Base-by-base conservation (phyloP, 805 yeast genomes). In the Sugiyamaella marilandica region DNA sequence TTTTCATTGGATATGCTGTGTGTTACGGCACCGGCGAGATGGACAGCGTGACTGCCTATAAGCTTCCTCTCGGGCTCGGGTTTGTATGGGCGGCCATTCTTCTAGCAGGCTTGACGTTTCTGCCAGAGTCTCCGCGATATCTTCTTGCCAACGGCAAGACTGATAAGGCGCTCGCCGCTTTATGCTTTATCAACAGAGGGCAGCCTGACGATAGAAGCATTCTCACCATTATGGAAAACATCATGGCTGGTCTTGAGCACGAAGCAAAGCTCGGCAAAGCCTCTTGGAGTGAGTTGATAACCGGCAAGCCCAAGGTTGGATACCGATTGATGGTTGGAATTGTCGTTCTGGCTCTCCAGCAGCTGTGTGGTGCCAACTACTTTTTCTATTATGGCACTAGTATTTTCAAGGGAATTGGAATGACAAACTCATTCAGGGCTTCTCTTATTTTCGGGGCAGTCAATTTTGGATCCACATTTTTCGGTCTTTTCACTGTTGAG, bases 111-210 rank as follows among this genome's bases (percentile, higher is more conserved):
- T 73, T 87, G 69, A 64, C 78, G 49, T 74, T 82, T 58, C 71
- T 87, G 41, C 91, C 95, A 24, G 95, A 87, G 63, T 76, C 86
- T 41, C 95, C 95, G 36, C 76, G 95, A 62, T 87, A 70, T 69
- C 78, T 70, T 55, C 83, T 87, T 31, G 79, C 78, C 47, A 79
- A 79, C 57, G 80, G 79, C 56, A 68, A 76, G 21, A 62, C 78
- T 50, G 82, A 77, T n/a, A 73, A 76, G 44, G 92, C 91, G 1
- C 71, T 79, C 32, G 63, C 70, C 24, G 76, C 83, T 26, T 71
- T 87, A 57, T 65, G 83, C 11, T 76, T 74, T 59, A 70, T 85
- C 19, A 62, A 61, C 47, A 56, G 64, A 43, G 56, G 65, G 13
- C 70, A 64, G 8, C 58, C 59, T 9, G 68, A 68, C 41, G 66